Evolutionary conservation across 108 stramenopile species (phyloP), one percentile per base, ranked within the genome.

Genomic region (Nitzschia sp.): DNA sequence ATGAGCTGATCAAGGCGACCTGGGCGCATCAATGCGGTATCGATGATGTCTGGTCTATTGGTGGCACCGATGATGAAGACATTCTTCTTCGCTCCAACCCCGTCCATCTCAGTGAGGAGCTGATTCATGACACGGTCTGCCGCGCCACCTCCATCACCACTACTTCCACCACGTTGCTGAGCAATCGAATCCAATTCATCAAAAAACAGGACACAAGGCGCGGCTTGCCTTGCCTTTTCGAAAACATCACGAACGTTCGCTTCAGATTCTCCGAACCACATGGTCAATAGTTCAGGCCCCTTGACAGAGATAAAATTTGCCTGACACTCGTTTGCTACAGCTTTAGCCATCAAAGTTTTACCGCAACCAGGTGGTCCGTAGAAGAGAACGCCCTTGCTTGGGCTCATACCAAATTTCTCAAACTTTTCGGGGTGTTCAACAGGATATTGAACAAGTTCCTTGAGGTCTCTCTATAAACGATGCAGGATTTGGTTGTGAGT

Each of bases 51-150:
- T 35, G 99, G 99, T 55, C 99, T 64, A 75, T 98, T 98, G 57
- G 99, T 98, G 16, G 98, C 97, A 45, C 99, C 99, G 70, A 99
- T 96, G 80, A 99, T 98, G 81, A 99, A 99, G 45, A 99, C 99
- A 76, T 98, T 99, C 84, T 99, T 99, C 86, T 98, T 98, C 6
- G 97, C 91, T 35, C 98, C 98, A 21, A 99, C 96, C 53, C 99
- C 99, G 71, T 99, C 99, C 97, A 99, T 98, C 84, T 99, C 99
- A 11, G 99, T 99, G 52, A 99, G 79, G 45, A 99, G 88, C 92
- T 99, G 99, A 85, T 99, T 99, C 96, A 99, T 99, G 66, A 99
- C 99, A 80, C 99, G 96, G 81, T 99, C 99, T n/a, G 97, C 97
- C 16, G 98, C 98, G 55, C 99, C 99, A n/a, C 99, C 99, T 34